Base-by-base conservation (phyloP, 78 protist genomes). In the Monosiga brevicollis region DNA sequence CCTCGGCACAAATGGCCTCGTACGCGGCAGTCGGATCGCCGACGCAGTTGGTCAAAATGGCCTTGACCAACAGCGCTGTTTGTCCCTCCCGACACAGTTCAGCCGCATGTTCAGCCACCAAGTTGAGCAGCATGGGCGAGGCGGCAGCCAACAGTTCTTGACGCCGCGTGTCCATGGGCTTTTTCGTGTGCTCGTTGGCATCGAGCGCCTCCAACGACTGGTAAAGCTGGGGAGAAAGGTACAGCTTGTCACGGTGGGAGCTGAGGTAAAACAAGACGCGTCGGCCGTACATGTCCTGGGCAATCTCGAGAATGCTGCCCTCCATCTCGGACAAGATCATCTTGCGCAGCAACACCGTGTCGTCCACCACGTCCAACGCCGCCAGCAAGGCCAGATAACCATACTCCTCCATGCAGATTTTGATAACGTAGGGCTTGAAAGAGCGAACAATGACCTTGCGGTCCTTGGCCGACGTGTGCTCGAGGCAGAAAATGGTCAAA, bases 311-410 rank as follows among this genome's bases (percentile, higher is more conserved):
- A 15, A 49, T 49, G 62, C 62, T 49, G 71, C 11, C 83, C 24
- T 9, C 22, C 25, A 79, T 11, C 9, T 36, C 71, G 71, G 38
- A 20, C 62, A 79, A 2, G 35, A 79, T 79, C 1, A 23, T 23
- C 74, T 87, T 90, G 41, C 43, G 82, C 32, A 87, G 70, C 40
- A 82, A 85, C 72, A 82, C 85, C 23, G 93, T 87, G 78, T 90
- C 93, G 72, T 90, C 93, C 29, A 84, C 78, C 24, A 80, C 84
- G 76, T 87, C 91, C 15, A 90, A 79, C n/a, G 85, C 42, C 70
- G 89, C 82, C 34, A 87, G 22, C 6, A 86, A 62, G 29, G 86
- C 85, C 3, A 86, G 25, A 73, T 54, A 73, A 54, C 92, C 88
- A 73, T 85, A 75, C 40, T 86, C 86, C 42, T 86, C 84, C 54